Evolutionary conservation across 2,329 filamentous ascomycete species (phyloP), one percentile per base, ranked within the genome.

Genomic region (Colletotrichum sublineola): DNA sequence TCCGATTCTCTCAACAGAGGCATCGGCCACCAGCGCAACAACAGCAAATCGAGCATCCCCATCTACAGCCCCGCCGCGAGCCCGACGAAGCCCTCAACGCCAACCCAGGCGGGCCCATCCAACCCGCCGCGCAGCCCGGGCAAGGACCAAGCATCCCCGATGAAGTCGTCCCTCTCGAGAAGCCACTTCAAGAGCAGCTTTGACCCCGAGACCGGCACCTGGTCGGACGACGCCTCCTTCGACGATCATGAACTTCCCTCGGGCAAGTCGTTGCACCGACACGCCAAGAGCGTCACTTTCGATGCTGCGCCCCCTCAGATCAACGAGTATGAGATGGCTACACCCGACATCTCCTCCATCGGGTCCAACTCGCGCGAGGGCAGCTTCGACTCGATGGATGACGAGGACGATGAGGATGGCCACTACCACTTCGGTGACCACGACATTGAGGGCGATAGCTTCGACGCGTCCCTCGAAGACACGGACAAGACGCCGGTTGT

Each of bases 281-380:
- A 97, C 82, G 92, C 94, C 60, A 99, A 99, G 86, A 98, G 95
- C 78, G 96, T 99, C 71, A 99, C 96, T 0, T 99, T 99, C 80
- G 95, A 98, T 82, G 93, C 92, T 48, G 95, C 94, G 2, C 96
- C 96, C 31, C 96, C 96, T 33, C 94, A 97, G 80, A 89, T 99
- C 78, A 97, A 98, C 80, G 96, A 99, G 83, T 99, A 98, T 81
- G 96, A 98, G 83, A 95, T 98, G 93, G 93, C 94, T 44, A 99
- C 96, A 2, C 96, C 96, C 14, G 96, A 98, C 79, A 90, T 97
- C n/a, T 98, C 96, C 1, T 97, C 95, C 0, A 87, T 97, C 33
- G 94, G 94, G 36, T 96, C 94, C 61, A 95, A 93, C 76, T 98
- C 96, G 15, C 92, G 96, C 11, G 94, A 98, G 78, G 94, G 95